These are phyloP conservation scores for Yamadazyma blattariae DNA, from an alignment of 1,139 yeast species.

Conservation along the genomic window DNA sequence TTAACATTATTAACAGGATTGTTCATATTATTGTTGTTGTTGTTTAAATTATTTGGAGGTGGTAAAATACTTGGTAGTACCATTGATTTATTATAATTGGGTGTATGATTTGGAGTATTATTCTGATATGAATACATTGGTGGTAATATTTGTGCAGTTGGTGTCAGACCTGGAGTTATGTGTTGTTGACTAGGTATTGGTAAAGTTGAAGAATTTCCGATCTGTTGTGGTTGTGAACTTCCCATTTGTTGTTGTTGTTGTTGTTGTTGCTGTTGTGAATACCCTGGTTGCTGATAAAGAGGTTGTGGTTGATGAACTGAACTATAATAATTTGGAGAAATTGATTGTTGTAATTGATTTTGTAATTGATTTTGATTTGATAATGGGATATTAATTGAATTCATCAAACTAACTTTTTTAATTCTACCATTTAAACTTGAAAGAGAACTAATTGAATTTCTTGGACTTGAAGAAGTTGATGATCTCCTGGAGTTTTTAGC, in stretches of 20 bases:
- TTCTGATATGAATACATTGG: not conserved
- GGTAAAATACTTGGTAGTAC: not conserved
- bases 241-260: not conserved
- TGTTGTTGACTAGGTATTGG: not conserved
- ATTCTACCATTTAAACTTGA: constrained; percentile 47
- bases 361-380: not conserved
- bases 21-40: too few species aligned
- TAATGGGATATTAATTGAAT: not conserved
- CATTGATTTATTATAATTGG: not conserved
- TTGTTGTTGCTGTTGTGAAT: not conserved
- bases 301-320: constrained; percentile 1
- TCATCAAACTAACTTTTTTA: constrained; percentile 19
- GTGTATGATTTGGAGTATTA: not conserved
- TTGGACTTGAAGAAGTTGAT: constrained; percentile 39
- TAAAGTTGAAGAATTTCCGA: not conserved
- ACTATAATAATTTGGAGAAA: constrained; percentile 6
- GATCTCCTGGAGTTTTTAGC: constrained; percentile 20
- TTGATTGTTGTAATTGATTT: not conserved
- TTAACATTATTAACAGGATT: too few species aligned
- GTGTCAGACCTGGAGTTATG: not conserved
- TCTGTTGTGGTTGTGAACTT: not conserved
- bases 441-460: constrained; percentile 43
- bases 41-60: not conserved
- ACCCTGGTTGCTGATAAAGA: not conserved
- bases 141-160: not conserved